Evolutionary conservation across 768 basidiomycete genomes (phyloP).

Genomic region (Infundibulicybe gibba): DNA sequence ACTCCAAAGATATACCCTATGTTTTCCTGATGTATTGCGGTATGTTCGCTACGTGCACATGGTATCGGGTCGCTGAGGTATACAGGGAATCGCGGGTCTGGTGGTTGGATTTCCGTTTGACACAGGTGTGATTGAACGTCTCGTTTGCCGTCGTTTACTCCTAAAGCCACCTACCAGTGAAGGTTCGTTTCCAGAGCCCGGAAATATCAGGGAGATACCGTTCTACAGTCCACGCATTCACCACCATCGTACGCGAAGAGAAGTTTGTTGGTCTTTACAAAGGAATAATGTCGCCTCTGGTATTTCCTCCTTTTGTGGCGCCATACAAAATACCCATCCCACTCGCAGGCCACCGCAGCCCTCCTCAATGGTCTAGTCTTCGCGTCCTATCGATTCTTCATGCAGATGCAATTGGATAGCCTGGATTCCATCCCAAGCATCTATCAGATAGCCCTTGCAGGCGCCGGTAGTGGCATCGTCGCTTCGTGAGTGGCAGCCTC

Average conservation of each 20-base stretch:
- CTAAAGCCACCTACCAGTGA: constrained; percentile 45
- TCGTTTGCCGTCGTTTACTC: not conserved
- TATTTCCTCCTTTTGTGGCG: constrained; percentile 25
- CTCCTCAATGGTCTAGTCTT: constrained; percentile 87
- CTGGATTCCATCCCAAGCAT: constrained; percentile 54
- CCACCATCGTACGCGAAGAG: constrained; percentile 70
- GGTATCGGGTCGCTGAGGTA: not conserved
- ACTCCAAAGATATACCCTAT: too few species aligned
- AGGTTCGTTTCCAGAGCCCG: constrained; percentile 77
- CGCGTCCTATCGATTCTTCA: constrained; percentile 76
- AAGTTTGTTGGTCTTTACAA: constrained; percentile 66
- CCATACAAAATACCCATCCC: not conserved
- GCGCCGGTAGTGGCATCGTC: constrained; percentile 74
- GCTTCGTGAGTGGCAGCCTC: constrained; percentile 56
- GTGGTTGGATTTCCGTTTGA: constrained; percentile 78
- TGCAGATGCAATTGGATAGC: constrained; percentile 57
- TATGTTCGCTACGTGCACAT: not conserved
- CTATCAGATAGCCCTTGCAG: constrained; percentile 71
- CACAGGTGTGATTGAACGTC: constrained; percentile 37
- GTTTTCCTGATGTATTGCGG: too few species aligned
- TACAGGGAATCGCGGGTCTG: constrained; percentile 60
- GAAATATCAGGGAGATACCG: constrained; percentile 51
- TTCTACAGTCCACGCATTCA: constrained; percentile 62
- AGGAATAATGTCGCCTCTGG: constrained; percentile 79
- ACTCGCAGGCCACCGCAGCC: constrained; percentile 57